Evolutionary conservation across 2,329 filamentous ascomycete species (phyloP).

Genomic region (Neonectria neomacrospora): DNA sequence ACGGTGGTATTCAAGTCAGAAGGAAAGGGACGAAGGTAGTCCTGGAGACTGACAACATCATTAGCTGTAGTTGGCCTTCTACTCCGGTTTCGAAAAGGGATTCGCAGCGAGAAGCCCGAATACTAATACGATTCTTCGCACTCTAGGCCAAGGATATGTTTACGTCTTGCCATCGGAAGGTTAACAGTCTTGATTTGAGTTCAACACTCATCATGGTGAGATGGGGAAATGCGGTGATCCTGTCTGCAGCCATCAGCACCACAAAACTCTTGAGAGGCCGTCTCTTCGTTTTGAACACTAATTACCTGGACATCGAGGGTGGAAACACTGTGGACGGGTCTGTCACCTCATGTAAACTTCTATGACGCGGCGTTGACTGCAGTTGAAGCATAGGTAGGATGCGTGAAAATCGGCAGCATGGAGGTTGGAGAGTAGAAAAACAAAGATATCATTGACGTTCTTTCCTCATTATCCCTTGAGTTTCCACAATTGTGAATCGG

Average conservation of each 20-base stretch:
- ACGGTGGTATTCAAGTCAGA: not conserved
- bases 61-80: not conserved
- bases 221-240: not conserved
- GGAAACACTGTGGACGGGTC: not conserved
- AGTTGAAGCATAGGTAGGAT: not conserved
- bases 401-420: not conserved
- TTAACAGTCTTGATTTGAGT: not conserved
- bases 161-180: not conserved
- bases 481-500: not conserved
- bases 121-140: not conserved
- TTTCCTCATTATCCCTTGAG: not conserved
- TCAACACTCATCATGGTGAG: not conserved
- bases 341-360: not conserved
- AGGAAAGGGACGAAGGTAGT: not conserved
- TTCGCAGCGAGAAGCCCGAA: not conserved
- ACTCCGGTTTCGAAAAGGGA: not conserved
- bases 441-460: not conserved
- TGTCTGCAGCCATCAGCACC: not conserved
- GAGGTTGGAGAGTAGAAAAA: not conserved
- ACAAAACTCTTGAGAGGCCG: not conserved
- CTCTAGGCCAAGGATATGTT: not conserved
- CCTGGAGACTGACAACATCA: not conserved
- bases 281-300: not conserved
- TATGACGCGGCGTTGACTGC: not conserved
- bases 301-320: not conserved